These are phyloP conservation scores for Ophiobolus disseminans DNA, from an alignment of 2,329 filamentous ascomycete genomes.

Conservation along the genomic window DNA sequence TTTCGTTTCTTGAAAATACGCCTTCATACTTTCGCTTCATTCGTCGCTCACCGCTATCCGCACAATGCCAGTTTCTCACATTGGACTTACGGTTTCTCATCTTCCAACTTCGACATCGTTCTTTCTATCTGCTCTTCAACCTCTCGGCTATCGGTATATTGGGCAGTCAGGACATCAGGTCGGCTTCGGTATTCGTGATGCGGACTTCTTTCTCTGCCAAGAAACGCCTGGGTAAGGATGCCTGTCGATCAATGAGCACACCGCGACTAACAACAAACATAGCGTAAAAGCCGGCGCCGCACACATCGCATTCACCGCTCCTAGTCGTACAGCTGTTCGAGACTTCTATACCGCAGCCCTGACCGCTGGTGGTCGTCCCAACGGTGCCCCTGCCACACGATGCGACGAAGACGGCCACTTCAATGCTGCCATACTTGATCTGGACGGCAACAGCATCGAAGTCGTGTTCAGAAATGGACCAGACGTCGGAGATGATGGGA, in stretches of 20 bases:
- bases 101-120: conserved; percentile 82
- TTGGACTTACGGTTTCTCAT: conserved; percentile 74
- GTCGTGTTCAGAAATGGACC: conserved; percentile 67
- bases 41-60: conserved; percentile 21
- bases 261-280: conserved; percentile 26
- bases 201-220: conserved; percentile 70
- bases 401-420: conserved; percentile 64
- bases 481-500: conserved; percentile 47
- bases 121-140: conserved; percentile 79
- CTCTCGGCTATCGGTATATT: conserved; percentile 77
- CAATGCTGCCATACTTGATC: conserved; percentile 72
- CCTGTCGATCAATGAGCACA: conserved; percentile 21
- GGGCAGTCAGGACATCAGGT: conserved; percentile 67
- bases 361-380: conserved; percentile 67
- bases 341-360: conserved; percentile 75
- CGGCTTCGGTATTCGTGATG: conserved; percentile 65
- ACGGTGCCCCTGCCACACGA: conserved; percentile 63
- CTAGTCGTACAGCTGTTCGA: conserved; percentile 69
- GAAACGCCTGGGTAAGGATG: conserved; percentile 63
- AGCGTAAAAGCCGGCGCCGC: conserved; percentile 61
- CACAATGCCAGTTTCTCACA: conserved; percentile 67
- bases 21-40: conserved; percentile 22
- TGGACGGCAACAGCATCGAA: conserved; percentile 85
- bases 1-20: conserved; percentile 7
- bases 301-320: conserved; percentile 73